Evolutionary conservation across 306 rosid species (phyloP).

Genomic region (Pterocarpus santalinus): DNA sequence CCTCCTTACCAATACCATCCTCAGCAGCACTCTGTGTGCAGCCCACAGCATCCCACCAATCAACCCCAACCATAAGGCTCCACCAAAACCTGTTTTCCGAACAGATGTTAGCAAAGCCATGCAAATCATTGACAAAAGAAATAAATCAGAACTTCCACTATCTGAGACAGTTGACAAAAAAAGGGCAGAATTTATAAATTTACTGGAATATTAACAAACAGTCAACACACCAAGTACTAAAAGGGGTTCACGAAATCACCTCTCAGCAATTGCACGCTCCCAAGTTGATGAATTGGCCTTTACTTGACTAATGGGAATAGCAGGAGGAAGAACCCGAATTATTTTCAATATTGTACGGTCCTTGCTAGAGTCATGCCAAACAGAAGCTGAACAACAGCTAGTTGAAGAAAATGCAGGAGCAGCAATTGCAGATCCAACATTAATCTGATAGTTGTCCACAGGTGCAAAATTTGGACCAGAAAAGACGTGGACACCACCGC

Average conservation of each 20-base stretch:
- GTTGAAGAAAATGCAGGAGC: slow-evolving; percentile 98
- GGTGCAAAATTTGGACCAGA: slow-evolving; percentile 91
- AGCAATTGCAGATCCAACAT: slow-evolving; percentile 98
- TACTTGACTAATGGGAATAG: slow-evolving; percentile 78
- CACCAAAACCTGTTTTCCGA: slow-evolving; percentile 89
- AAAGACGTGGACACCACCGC: slow-evolving; percentile 96
- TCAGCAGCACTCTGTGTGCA: slow-evolving; percentile 99
- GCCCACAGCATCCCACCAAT: slow-evolving; percentile 99
- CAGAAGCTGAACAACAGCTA: slow-evolving; percentile 99
- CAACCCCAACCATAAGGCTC: slow-evolving; percentile 99
- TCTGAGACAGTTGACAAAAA: slow-evolving; percentile 24
- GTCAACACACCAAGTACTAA: slow-evolving; percentile 11
- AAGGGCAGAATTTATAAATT: slow-evolving; percentile 29
- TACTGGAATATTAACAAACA: slow-evolving; percentile 32
- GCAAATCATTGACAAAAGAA: slow-evolving; percentile 35
- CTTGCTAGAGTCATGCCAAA: slow-evolving; percentile 87
- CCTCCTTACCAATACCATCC: slow-evolving; percentile 89
- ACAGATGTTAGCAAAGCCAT: slow-evolving; percentile 45
- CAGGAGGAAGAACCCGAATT: slow-evolving; percentile 94
- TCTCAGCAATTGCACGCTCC: slow-evolving; percentile 99
- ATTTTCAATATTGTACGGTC: slow-evolving; percentile 82
- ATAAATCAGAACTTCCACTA: slow-evolving; percentile 28
- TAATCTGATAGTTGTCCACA: slow-evolving; percentile 94
- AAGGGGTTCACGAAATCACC: slow-evolving; percentile 56
- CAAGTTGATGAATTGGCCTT: slow-evolving; percentile 83